Percentiles rank a stretch among this genome's conserved stretches.
These are phyloP conservation scores for Teunomyces barrocoloradensis DNA, from an alignment of 805 yeast species.

Conservation along the genomic window DNA sequence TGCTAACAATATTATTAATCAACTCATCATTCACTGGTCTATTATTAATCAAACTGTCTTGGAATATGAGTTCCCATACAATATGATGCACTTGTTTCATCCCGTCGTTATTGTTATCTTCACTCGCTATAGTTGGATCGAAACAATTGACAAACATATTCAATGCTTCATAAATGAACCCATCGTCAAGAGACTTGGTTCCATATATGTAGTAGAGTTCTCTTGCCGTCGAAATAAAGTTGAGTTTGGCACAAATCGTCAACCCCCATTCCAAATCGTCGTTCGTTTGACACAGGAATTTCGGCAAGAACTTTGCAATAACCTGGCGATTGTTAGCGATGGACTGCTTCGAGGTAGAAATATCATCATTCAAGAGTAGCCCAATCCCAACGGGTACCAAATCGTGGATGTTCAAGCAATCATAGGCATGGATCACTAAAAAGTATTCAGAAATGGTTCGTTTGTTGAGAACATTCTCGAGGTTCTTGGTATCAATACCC, in stretches of 20 bases:
- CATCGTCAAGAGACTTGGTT: slow-evolving; percentile 48
- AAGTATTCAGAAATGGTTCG: slow-evolving; percentile 53
- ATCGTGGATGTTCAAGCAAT: slow-evolving; percentile 49
- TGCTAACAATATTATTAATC: slow-evolving; percentile 46
- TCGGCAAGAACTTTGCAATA: slow-evolving; percentile 58
- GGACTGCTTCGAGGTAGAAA: slow-evolving; percentile 44
- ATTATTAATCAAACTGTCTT: slow-evolving; percentile 53
- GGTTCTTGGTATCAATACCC: slow-evolving; percentile 10
- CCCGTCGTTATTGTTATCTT: slow-evolving; percentile 22
- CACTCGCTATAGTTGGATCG: slow-evolving; percentile 31
- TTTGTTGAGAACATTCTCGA: slow-evolving; percentile 11
- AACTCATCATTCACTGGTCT: slow-evolving; percentile 55
- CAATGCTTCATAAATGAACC: slow-evolving; percentile 60
- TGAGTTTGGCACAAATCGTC: slow-evolving; percentile 67
- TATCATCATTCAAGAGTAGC: slow-evolving; percentile 40
- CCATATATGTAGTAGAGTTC: slow-evolving; percentile 52
- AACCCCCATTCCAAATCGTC: slow-evolving; percentile 81
- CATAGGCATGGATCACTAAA: slow-evolving; percentile 53
- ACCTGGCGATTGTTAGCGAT: slow-evolving; percentile 31
- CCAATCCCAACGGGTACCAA: slow-evolving; percentile 73
- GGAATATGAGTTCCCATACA: slow-evolving; percentile 62
- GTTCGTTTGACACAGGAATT: slow-evolving; percentile 58
- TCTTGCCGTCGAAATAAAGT: slow-evolving; percentile 55
- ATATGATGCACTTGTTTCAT: slow-evolving; percentile 47
- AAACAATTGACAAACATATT: slow-evolving; percentile 63